Evolutionary conservation across 2,329 filamentous ascomycete genomes (phyloP), one percentile per base, ranked within the genome.

Genomic region (Trichophyton equinum): DNA sequence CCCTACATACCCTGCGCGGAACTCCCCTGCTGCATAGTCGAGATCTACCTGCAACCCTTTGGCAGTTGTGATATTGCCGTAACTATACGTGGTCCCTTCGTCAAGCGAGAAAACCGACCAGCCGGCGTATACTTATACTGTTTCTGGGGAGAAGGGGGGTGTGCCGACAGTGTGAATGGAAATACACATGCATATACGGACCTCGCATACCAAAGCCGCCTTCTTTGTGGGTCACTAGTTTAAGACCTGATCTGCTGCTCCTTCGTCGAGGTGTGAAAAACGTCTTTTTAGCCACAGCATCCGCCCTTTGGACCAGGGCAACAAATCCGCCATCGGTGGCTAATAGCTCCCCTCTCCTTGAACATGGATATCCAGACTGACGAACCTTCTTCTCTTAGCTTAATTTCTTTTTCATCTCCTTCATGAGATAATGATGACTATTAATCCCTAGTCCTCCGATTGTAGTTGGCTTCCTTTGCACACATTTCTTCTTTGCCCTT

Each of bases 281-380:
- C 27, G 51, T 55, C 51, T 57, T 38, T 38, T 57, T 57, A 57
- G 55, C 55, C 55, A 57, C 55, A 57, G 55, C 33, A 57, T 25
- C 27, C 51, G 51, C 51, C 33, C 38, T 30, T 55, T 18, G 3
- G 27, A 27, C 27, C 51, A 27, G 51, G 51, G 27, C 25, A 36
- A 55, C 11, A 57, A 57, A 27, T 57, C 36, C 55, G 55, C 55
- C 55, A 57, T 57, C 55, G 55, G 55, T 57, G 55, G 55, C 55
- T 57, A 44, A 55, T 55, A 55, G 51, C 51, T 55, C 51, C 13
- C 49, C 22, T 25, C n/a, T 25, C 22, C 7, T 33, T 13, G 13
- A 18, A 27, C 51, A 55, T 55, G 27, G 51, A 30, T 55, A 55
- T 36, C 18, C 15, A 18, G 25, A 55, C 51, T 36, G 51, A 55